Evolutionary conservation across 2,329 filamentous ascomycete species (phyloP), one percentile per base, ranked within the genome.

Genomic region (Fusarium solani-melongenae): DNA sequence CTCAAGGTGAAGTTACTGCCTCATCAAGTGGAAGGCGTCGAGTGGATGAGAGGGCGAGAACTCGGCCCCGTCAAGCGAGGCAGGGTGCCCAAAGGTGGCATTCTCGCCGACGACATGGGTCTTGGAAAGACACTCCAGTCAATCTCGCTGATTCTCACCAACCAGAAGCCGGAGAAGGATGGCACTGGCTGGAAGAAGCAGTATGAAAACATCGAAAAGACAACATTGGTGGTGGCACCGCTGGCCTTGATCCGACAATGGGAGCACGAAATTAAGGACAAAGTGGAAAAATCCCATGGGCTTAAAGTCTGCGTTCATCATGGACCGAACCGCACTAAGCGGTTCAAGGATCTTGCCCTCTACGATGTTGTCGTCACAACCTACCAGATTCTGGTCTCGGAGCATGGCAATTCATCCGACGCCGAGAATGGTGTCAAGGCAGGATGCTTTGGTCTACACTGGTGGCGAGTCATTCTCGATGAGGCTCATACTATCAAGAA

Each of bases 401-500:
- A 99, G 79, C 92, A 96, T 80, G 92, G 91, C 11, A 89, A 91
- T 68, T 92, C 91, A 12, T 91, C 89, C 44, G 89, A 89, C 55
- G 86, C 85, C 4, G 86, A 87, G 9, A 87, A 90, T 61, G 89
- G 89, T 11, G 82, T 91, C 41, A 93, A 95, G 78, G 90, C 92
- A 60, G 96, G 95, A 12, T 96, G 95, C 78, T 98, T 98, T 79
- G 95, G 94, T 12, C 86, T 98, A 7, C 91, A 96, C 78, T 99
- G 96, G 96, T 98, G 96, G 85, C 93, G 96, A 60, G 90, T 98
- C 70, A 96, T 99, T 73, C 88, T 99, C 3, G 96, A 99, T 73
- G 96, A 99, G 84, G 96, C 96, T 1, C 96, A 99, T 82, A 97
- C 94, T 2, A 98, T 99, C 88, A 99, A 99, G 85, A 99, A 99